Evolutionary conservation across 2,329 filamentous ascomycete genomes (phyloP).

Genomic region (Neurospora crassa): DNA sequence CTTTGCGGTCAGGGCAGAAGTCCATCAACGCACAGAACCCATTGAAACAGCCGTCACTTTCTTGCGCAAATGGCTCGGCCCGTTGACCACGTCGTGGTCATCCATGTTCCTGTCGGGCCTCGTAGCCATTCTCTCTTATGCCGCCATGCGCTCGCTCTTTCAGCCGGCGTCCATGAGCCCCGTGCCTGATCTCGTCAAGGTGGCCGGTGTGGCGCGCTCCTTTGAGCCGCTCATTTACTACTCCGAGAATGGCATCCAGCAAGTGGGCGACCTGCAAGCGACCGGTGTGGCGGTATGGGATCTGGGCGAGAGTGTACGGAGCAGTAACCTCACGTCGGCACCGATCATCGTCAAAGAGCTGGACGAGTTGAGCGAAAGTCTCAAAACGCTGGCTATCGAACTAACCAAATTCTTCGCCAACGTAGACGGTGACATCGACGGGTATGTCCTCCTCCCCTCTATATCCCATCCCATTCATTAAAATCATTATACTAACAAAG

Average conservation of each 20-base stretch:
- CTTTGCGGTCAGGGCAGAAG: constrained; percentile 78
- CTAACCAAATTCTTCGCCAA: constrained; percentile 88
- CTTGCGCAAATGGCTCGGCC: constrained; percentile 47
- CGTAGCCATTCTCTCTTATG: constrained; percentile 53
- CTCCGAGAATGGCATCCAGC: constrained; percentile 77
- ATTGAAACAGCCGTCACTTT: constrained; percentile 65
- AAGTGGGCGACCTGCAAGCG: constrained; percentile 81
- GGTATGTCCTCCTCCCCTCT: constrained; percentile 33
- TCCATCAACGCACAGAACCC: constrained; percentile 77
- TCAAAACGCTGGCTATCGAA: constrained; percentile 76
- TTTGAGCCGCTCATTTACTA: constrained; percentile 95
- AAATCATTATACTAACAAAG: background rate
- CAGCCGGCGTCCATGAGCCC: constrained; percentile 57
- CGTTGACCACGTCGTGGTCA: constrained; percentile 59
- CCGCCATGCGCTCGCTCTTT: constrained; percentile 55
- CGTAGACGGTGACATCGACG: constrained; percentile 87
- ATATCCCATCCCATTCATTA: background rate
- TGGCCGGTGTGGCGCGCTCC: constrained; percentile 78
- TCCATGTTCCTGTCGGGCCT: constrained; percentile 55
- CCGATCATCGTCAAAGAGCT: constrained; percentile 77
- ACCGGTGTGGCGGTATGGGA: constrained; percentile 94
- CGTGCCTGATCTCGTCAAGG: constrained; percentile 80
- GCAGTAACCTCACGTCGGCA: constrained; percentile 84
- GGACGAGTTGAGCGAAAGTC: constrained; percentile 74
- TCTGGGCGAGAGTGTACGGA: constrained; percentile 78